Conservation (phyloP, 176 grass and related monocot genomes). For the Lolium perenne region DNA sequence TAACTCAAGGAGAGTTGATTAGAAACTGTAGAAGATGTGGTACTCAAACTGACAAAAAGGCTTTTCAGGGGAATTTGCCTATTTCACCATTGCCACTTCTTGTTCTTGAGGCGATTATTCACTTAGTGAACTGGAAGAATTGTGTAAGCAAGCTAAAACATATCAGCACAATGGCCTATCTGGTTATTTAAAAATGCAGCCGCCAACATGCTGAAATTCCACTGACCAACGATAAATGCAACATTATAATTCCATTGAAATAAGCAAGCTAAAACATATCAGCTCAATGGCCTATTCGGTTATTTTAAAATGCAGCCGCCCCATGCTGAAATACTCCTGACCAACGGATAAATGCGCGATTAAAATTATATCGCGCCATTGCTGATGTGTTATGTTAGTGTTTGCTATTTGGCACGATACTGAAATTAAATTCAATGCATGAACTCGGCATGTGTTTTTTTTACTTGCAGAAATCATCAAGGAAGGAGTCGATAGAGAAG, state of each 20-base stretch:
- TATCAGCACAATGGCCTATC: too few species aligned
- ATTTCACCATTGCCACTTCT: background rate
- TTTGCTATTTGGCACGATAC: background rate
- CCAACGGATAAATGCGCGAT: background rate
- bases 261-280: background rate
- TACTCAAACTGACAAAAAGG: background rate
- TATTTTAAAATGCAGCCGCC: background rate
- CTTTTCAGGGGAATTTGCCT: background rate
- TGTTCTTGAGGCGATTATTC: background rate
- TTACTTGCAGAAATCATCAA: conserved; percentile 17
- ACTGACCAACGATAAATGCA: too few species aligned
- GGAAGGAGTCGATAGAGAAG: conserved; percentile 22
- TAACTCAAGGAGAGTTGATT: background rate
- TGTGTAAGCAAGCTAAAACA: too few species aligned
- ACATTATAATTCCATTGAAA: background rate
- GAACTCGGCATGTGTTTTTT: background rate
- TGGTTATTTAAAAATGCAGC: too few species aligned
- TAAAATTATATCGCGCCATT: background rate
- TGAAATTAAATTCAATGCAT: conserved; percentile 2
- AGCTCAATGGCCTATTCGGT: background rate
- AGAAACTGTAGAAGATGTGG: background rate
- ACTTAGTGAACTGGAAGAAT: background rate
- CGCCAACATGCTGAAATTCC: too few species aligned
- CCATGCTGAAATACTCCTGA: background rate
- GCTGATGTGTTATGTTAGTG: conserved; percentile 5